Base-by-base conservation (phyloP, 2,329 filamentous ascomycete genomes). In the Fusarium ambrosium region DNA sequence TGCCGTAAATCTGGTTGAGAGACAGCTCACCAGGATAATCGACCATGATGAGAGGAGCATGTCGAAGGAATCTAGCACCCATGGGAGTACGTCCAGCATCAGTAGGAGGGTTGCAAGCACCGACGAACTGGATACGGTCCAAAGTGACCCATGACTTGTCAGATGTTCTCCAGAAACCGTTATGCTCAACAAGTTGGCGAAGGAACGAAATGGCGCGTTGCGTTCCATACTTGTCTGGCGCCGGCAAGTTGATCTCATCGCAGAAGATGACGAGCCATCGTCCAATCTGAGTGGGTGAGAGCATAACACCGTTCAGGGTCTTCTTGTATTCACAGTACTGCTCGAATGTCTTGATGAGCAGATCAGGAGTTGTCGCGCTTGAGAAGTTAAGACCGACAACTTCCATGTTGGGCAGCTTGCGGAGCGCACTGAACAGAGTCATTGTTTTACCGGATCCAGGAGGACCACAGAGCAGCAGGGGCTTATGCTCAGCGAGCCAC, bases 251-350 rank as follows among this genome's bases (percentile, higher is more conserved):
- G 86, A 99, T 99, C 83, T 99, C 97, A 82, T 99, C 97, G 79
- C 97, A 99, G 89, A 99, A 99, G 72, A 99, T 91, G 55, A 99
- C 96, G 41, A 99, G 89, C 97, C 97, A 99, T 77, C 96, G 93
- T 24, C 97, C 97, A 78, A 99, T 97, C 82, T 99, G 97, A 8
- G 93, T 97, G 0, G 97, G 97, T 27, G 96, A 97, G 75, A 99
- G 93, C 79, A 98, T 93, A 22, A 98, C 95, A 48, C 97, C 97
- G 81, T 97, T 98, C 58, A 98, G 87, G 0, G 97, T 98, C 89
- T 99, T 99, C 87, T 96, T 97, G 86, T 99, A 99, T 84, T 99
- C 97, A 85, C 97, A 99, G 84, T 99, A 98, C 82, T 99, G 97
- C 85, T 99, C 97, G 77, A 99, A 98, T 0, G 97, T 99, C 88